Conservation (phyloP, 129 eudicot genomes). For the Artemisia argyi region DNA sequence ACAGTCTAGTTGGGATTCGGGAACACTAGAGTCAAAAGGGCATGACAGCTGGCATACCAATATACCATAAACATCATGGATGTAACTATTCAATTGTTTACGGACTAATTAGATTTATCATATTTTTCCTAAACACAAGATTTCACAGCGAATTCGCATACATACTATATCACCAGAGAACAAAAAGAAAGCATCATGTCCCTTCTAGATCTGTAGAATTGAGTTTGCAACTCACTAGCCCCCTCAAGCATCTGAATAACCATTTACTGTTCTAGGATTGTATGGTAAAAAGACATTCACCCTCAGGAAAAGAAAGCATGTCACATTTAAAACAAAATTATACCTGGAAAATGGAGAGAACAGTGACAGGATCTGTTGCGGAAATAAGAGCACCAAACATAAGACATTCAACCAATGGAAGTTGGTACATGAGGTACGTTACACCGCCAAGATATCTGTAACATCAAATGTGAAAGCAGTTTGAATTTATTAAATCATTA, state of each 20-base stretch:
- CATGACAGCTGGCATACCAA: neutral
- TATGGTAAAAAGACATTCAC: too few species aligned
- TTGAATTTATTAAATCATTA: neutral
- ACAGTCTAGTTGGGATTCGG: neutral
- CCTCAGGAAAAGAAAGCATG: neutral
- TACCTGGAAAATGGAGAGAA: conserved; percentile 97
- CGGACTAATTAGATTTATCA: conserved; percentile 12
- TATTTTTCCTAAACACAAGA: conserved; percentile 1
- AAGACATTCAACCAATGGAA: conserved; percentile 93
- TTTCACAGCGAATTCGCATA: neutral
- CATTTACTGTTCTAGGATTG: neutral
- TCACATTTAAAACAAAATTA: conserved; percentile 1
- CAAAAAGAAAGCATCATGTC: neutral
- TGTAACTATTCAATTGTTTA: conserved; percentile 11
- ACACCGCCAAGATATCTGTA: conserved; percentile 90
- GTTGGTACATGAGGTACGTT: conserved; percentile 75
- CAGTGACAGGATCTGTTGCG: conserved; percentile 99
- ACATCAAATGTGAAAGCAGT: conserved; percentile 15
- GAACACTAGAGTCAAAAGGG: conserved; percentile 8
- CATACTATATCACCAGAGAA: neutral
- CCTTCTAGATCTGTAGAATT: conserved; percentile 3
- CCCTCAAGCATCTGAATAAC: neutral
- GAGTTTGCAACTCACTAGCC: conserved; percentile 7
- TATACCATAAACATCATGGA: conserved; percentile 9
- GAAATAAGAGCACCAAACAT: conserved; percentile 99